These are phyloP conservation scores for Colletotrichum incanum DNA, from an alignment of 2,329 filamentous ascomycete species.

Conservation along the genomic window DNA sequence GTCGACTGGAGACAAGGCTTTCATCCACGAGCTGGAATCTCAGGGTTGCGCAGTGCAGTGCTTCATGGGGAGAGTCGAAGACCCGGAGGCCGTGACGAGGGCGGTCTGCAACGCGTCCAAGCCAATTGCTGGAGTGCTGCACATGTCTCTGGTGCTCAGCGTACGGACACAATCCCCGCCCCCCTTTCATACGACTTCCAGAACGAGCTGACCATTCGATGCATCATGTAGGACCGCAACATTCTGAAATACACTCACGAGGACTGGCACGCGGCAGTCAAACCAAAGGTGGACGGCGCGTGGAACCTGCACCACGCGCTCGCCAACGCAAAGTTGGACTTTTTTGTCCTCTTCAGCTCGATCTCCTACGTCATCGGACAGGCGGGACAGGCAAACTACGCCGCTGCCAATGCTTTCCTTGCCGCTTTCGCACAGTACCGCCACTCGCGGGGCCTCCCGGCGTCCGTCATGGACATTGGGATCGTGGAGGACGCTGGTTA, in stretches of 20 bases:
- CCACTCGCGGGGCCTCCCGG: slow-evolving; percentile 43
- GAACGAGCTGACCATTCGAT: neutral
- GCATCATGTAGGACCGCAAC: neutral
- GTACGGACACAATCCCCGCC: slow-evolving; percentile 5
- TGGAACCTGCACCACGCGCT: slow-evolving; percentile 54
- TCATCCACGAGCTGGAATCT: slow-evolving; percentile 46
- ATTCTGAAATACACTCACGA: slow-evolving; percentile 43
- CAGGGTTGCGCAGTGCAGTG: slow-evolving; percentile 48
- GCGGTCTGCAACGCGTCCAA: slow-evolving; percentile 47
- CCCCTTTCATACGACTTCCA: neutral
- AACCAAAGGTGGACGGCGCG: slow-evolving; percentile 53
- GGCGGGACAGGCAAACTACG: slow-evolving; percentile 53
- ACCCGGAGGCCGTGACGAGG: slow-evolving; percentile 47
- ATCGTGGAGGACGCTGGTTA: slow-evolving; percentile 37
- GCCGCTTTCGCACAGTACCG: slow-evolving; percentile 48
- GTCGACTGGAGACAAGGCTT: slow-evolving; percentile 30
- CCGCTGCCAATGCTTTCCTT: slow-evolving; percentile 53
- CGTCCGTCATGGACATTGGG: slow-evolving; percentile 36
- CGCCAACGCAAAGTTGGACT: slow-evolving; percentile 43
- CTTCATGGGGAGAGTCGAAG: slow-evolving; percentile 52
- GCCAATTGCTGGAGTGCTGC: slow-evolving; percentile 57
- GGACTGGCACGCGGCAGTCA: slow-evolving; percentile 48
- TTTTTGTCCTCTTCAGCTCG: slow-evolving; percentile 51
- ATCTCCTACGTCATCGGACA: slow-evolving; percentile 47
- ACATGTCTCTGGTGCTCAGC: slow-evolving; percentile 56